Evolutionary conservation across 371 early-diverging fungal species (phyloP).

Genomic region (Mucor racemosus): DNA sequence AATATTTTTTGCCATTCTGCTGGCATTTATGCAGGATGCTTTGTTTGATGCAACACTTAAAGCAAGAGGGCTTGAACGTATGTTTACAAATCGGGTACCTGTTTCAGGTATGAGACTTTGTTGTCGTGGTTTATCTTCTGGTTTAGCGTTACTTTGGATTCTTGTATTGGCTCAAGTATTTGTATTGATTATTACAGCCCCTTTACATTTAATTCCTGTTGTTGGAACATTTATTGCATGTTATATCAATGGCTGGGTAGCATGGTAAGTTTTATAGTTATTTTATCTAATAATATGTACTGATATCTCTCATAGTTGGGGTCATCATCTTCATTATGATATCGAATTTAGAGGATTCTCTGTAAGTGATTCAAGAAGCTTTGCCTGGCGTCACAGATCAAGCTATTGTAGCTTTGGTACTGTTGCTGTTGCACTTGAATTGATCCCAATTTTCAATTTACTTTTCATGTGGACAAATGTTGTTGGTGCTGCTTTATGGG

Average conservation of each 20-base stretch:
- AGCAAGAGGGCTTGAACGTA: conserved; percentile 51
- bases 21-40: conserved; percentile 60
- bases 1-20: conserved; percentile 56
- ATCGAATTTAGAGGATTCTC: conserved; percentile 60
- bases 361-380: conserved; percentile 48
- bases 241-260: conserved; percentile 62
- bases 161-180: conserved; percentile 36
- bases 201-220: conserved; percentile 66
- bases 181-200: conserved; percentile 58
- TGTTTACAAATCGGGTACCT: conserved; percentile 48
- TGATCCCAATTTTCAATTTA: conserved; percentile 70
- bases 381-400: conserved; percentile 46
- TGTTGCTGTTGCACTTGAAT: conserved; percentile 64
- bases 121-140: conserved; percentile 47
- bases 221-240: conserved; percentile 60
- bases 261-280: conserved; percentile 35
- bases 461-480: conserved; percentile 80
- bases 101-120: conserved; percentile 41
- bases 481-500: conserved; percentile 79
- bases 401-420: conserved; percentile 65
- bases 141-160: conserved; percentile 35
- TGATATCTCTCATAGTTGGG: conserved; percentile 39
- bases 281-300: not conserved
- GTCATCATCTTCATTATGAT: conserved; percentile 61
- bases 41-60: conserved; percentile 61